Evolutionary conservation across 129 eudicot species (phyloP), one percentile per base, ranked within the genome.

Genomic region (Gnaphalium uliginosum): DNA sequence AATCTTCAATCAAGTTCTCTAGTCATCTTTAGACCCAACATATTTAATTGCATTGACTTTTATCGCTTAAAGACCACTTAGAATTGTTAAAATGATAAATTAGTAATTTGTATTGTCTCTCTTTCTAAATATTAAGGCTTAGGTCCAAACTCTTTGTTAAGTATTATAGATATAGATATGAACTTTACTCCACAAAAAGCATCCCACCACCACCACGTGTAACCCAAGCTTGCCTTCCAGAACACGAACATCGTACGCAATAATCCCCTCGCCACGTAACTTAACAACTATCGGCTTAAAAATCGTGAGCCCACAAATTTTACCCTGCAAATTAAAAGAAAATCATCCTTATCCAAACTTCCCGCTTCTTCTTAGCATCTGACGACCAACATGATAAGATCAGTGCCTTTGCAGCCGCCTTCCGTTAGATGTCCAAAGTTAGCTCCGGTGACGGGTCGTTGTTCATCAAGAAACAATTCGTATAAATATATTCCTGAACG

Each of bases 401-500:
- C 39, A 17, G 33, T 15, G 69, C 68, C 37, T 39, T 39, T 13
- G 23, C 24, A 39, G 2, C 51, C 46, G 6, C 4, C 5, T 50
- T 19, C 23, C 19, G 67, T 15, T 51, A 6, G 22, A n/a, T 37
- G 41, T 57, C 60, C 30, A 21, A 19, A 29, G 74, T 23, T 58
- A 30, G 32, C 21, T 24, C 37, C 62, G 32, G 26, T 18, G 61
- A 68, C 5, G 32, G 30, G 24, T n/a, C 5, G 75, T 26, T 77
- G 48, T 57, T 43, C 18, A 25, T 68, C 29, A 3, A 77, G 35
- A 43, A 51, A 60, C 6, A 24, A 25, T 32, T 63, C 68, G 68
- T 59, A 77, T 50, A 57, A 62, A 14, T 22, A 68, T 50, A 51
- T 68, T 8, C 76, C 76, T 14, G 57, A 77, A 30, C 76, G 69